Base-by-base conservation (phyloP, 805 yeast genomes). In the Candida nanaspora region DNA sequence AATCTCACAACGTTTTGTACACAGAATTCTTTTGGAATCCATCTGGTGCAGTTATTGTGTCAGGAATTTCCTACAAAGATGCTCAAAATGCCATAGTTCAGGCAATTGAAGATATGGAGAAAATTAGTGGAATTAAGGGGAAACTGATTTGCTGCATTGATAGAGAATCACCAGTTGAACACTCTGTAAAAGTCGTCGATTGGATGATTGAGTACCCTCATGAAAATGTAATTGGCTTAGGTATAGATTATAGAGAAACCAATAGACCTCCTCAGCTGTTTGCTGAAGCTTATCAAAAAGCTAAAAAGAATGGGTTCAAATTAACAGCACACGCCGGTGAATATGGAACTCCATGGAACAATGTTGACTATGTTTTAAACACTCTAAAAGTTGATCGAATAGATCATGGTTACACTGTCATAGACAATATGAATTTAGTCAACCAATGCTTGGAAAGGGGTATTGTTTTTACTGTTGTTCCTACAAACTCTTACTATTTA, bases 1-100 rank as follows among this genome's bases (percentile, higher is more conserved):
- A 36, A 9, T 8, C 31, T 4, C 60, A 57, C 40, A 56, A 57
- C 37, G 53, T 58, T n/a, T 19, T 41, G 6, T 56, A 58, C 40
- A 42, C 52, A 21, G 63, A 58, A 45, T 48, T 58, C 34, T 58
- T 55, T 26, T 58, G 63, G 63, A 58, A 58, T 45, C 62, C 63
- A 9, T 54, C 63, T 0, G 63, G 63, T 8, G 53, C 61, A 2
- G 57, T 54, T 6, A 35, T 47, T 34, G 53, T 41, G 13, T 57
- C 62, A 6, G 45, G 47, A 28, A 58, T 58, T 28, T 50, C 58
- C 1, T 58, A 44, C 37, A 37, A 35, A 10, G 50, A 41, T 4
- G 63, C 63, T 2, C 63, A 58, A 37, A 43, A 38, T 6, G 59
- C 58, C 6, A 56, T 58, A 9, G 39, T 45, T 9, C 36, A 45